Evolutionary conservation across 495 filamentous ascomycete species (phyloP), one percentile per base, ranked within the genome.

Genomic region (Rhizodiscina lignyota): DNA sequence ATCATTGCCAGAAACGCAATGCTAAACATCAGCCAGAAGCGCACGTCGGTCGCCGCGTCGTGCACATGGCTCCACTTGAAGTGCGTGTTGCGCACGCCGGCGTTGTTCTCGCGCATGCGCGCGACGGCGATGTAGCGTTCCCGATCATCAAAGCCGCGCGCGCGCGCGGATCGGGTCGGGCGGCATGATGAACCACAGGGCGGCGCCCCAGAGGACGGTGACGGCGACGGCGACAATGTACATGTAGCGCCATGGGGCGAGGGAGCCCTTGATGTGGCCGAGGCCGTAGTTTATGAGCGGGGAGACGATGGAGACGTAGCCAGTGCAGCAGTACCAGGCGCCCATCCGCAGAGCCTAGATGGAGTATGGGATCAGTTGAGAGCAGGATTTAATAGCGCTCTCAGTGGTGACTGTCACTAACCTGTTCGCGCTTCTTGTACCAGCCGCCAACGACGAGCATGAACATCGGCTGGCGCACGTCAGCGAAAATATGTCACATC

Each of bases 81-180:
- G 22, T 52, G 49, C 12, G 45, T 52, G 30, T 53, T 53, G 18
- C 50, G 40, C 5, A 53, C 50, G 4, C 50, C 50, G 13, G 42
- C 22, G 27, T 53, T 53, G 41, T 53, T 53, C 16, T 23, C 19
- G 11, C 45, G 50, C 39, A 53, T 37, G 1, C 50, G 44, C 10
- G 50, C 44, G 10, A 53, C 39, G n/a, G 48, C 45, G 21, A 53
- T 53, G 27, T 50, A 53, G 2, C 44, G 38, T 33, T 53, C 43
- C 15, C 50, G 38, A 5, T 49, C 48, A 18, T 30, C 39, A 34
- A 53, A 51, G 21, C 46, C 39, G 18, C 48, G 48, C 32, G 67
- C 69, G 48, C 32, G 67, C 69, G 29, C 55, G 56, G 35, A 74
- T 67, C 32, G 68, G 59, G 2, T 70, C 70, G 19, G 74, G 72